These are phyloP conservation scores for Cryptococcus sp. DNA, from an alignment of 1,284 basidiomycete genomes.

Conservation along the genomic window DNA sequence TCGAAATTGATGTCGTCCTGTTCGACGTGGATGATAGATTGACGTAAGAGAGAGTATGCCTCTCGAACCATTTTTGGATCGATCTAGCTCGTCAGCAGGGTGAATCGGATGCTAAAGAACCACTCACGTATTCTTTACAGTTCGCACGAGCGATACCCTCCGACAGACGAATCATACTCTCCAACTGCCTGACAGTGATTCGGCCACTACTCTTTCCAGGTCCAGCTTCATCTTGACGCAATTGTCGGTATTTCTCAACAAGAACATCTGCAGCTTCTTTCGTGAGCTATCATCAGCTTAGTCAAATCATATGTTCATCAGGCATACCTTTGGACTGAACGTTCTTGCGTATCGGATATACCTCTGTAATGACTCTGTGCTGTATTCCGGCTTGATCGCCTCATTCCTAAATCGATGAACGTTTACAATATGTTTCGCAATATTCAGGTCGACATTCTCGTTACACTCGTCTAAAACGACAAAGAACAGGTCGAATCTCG, in stretches of 20 bases:
- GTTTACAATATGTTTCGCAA: constrained; percentile 96
- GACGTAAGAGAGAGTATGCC: constrained; percentile 85
- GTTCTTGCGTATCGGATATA: constrained; percentile 97
- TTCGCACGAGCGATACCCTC: constrained; percentile 97
- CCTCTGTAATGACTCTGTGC: constrained; percentile 90
- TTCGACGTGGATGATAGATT: constrained; percentile 99
- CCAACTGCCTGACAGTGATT: constrained; percentile 92
- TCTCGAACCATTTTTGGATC: constrained; percentile 90
- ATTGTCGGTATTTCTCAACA: constrained; percentile 90
- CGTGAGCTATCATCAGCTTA: constrained; percentile 61
- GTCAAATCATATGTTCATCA: not conserved
- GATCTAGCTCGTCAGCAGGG: constrained; percentile 56
- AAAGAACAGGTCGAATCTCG: constrained; percentile 97
- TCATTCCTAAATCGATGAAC: constrained; percentile 94
- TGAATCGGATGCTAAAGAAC: not conserved
- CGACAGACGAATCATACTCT: constrained; percentile 94
- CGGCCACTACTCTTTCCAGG: constrained; percentile 87
- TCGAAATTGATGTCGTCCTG: constrained; percentile 98
- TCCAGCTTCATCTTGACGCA: constrained; percentile 89
- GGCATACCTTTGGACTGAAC: constrained; percentile 86
- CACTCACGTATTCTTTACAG: constrained; percentile 74
- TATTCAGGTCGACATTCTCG: constrained; percentile 84
- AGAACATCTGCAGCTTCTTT: constrained; percentile 87
- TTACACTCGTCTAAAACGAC: constrained; percentile 98
- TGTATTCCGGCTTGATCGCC: constrained; percentile 93